Conservation (phyloP, 2,329 filamentous ascomycete genomes). For the Pyrenophora teres region DNA sequence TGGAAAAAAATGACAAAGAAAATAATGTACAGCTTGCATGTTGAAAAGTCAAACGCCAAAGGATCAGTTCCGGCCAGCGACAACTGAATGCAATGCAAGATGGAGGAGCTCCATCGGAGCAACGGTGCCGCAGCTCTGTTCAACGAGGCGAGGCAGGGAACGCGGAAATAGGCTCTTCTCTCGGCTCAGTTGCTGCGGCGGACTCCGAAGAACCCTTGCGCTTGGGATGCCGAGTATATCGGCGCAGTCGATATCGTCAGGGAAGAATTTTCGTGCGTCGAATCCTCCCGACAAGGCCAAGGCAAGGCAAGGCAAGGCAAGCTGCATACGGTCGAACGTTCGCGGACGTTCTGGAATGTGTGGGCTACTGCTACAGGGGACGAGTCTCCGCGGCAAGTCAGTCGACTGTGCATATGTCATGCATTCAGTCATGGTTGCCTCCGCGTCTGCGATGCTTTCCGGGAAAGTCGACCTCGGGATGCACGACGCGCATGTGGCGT, state of each 20-base stretch:
- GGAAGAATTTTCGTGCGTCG: slow-evolving; percentile 15
- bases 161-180: slow-evolving; percentile 3
- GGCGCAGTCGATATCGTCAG: slow-evolving; percentile 2
- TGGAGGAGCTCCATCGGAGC: neutral
- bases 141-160: neutral
- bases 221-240: no score
- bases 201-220: neutral
- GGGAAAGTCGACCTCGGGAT: slow-evolving; percentile 84
- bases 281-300: slow-evolving; percentile 2
- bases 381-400: slow-evolving; percentile 18
- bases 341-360: slow-evolving; percentile 32
- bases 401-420: slow-evolving; percentile 17
- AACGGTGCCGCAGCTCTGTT: neutral
- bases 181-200: neutral
- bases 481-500: slow-evolving; percentile 90
- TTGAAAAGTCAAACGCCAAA: slow-evolving; percentile 1
- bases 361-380: slow-evolving; percentile 10
- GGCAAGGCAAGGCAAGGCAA: neutral
- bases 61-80: slow-evolving; percentile 19
- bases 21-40: slow-evolving; percentile 13
- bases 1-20: neutral
- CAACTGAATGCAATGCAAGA: slow-evolving; percentile 13
- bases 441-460: slow-evolving; percentile 61
- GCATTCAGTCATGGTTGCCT: slow-evolving; percentile 43
- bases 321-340: slow-evolving; percentile 20